A percentile compares a stretch with the other conserved stretches of the same genome.
Evolutionary conservation across 192 early-diverging fungal species (phyloP).

Genomic region (Coemansia sp.): DNA sequence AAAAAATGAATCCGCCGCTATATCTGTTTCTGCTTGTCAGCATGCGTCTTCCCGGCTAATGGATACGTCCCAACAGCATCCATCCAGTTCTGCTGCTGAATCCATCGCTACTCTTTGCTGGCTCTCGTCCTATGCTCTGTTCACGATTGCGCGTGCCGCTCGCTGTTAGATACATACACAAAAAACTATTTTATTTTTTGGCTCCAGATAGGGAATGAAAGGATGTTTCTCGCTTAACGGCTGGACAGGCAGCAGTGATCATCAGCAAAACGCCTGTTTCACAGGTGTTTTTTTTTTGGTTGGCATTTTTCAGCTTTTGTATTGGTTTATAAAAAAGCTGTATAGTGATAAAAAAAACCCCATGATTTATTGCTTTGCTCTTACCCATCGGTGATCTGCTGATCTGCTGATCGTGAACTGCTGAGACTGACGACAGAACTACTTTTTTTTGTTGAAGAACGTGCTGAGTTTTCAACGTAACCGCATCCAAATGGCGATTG

Average conservation of each 20-base stretch:
- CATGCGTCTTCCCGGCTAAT: background rate
- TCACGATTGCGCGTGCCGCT: background rate
- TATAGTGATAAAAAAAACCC: no score
- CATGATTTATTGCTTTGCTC: no score
- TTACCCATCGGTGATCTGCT: no score
- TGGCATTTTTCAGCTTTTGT: background rate
- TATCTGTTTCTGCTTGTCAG: background rate
- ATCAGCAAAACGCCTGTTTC: background rate
- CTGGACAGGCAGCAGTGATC: conserved; percentile 3
- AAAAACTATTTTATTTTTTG: conserved; percentile 34
- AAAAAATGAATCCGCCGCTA: background rate
- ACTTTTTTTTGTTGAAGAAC: no score
- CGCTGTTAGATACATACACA: conserved; percentile 33
- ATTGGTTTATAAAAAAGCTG: background rate
- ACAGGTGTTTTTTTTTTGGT: background rate
- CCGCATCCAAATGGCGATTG: no score
- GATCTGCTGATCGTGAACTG: no score
- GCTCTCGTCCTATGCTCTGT: background rate
- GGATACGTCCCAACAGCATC: background rate
- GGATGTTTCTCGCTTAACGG: conserved; percentile 16
- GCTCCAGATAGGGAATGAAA: conserved; percentile 41
- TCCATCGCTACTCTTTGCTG: conserved; percentile 11
- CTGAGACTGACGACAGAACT: no score
- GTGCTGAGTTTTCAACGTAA: no score
- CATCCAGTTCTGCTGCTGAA: conserved; percentile 8